Evolutionary conservation across 352 stramenopile species (phyloP).

Genomic region (Hyphochytrium catenoides): DNA sequence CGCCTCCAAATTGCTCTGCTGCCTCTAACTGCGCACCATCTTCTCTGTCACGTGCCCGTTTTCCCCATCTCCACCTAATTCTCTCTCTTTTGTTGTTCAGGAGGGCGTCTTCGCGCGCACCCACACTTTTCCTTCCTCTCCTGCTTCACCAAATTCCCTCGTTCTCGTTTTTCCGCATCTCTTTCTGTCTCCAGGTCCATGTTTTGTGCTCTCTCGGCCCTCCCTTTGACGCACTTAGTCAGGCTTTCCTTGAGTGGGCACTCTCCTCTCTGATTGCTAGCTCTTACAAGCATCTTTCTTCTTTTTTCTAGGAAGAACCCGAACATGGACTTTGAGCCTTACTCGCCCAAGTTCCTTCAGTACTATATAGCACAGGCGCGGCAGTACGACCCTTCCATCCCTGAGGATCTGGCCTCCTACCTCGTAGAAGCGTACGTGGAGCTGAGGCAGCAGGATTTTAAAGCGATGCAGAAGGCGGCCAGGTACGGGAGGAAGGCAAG

Average conservation of each 20-base stretch:
- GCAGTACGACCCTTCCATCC: constrained; percentile 57
- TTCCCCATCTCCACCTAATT: not conserved
- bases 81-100: too few relatives aligned
- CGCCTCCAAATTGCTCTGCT: too few relatives aligned
- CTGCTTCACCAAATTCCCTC: too few relatives aligned
- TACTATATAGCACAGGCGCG: constrained; percentile 68
- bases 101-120: too few relatives aligned
- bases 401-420: constrained; percentile 80
- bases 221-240: too few relatives aligned
- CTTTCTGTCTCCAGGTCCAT: too few relatives aligned
- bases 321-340: constrained; percentile 67
- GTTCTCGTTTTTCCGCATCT: too few relatives aligned
- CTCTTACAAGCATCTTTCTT: too few relatives aligned
- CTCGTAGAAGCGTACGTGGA: constrained; percentile 97
- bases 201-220: too few relatives aligned
- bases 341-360: constrained; percentile 66
- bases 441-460: constrained; percentile 73
- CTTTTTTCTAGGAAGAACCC: constrained; percentile 46
- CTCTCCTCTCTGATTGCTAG: too few relatives aligned
- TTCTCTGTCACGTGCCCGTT: not conserved
- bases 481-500: constrained; percentile 12
- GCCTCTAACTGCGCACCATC: not conserved
- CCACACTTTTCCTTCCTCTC: too few relatives aligned
- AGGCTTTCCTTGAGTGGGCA: too few relatives aligned
- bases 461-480: constrained; percentile 33